Base-by-base conservation (phyloP, 139 green algal genomes). In the Coelastrella sp. region DNA sequence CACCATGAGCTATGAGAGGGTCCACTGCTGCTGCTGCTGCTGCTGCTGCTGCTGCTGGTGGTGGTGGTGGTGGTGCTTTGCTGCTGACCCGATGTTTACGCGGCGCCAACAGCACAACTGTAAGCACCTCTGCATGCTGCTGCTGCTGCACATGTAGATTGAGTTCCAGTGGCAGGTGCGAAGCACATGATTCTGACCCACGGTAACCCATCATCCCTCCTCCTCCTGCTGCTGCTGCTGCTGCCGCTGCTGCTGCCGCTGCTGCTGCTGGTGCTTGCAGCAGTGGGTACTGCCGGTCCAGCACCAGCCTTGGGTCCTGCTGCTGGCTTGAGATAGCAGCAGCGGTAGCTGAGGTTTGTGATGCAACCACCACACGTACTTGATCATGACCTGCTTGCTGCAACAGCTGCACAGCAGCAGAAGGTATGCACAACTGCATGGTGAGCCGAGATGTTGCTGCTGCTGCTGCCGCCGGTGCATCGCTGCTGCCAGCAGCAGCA, bases 31-130 rank as follows among this genome's bases (percentile, higher is more conserved):
- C 66, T 32, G 2, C 35, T 51, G 15, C 0, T 51, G 50, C 59
- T 67, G 25, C 62, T 71, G 62, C 62, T 71, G 23, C 62, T 71
- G 62, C 62, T 71, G 62, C 62, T 71, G 25, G 9, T 19, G 1
- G 34, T 6, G 25, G n/a, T 35, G 25, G n/a, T 45, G 62, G 5
- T n/a, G n/a, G n/a, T n/a, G n/a, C n/a, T n/a, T n/a, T n/a, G n/a
- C n/a, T n/a, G n/a, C n/a, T n/a, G n/a, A n/a, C n/a, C n/a, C n/a
- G n/a, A n/a, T n/a, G n/a, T n/a, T n/a, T n/a, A n/a, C n/a, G n/a
- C n/a, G n/a, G n/a, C 1, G 23, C 9, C 62, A 23, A 11, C 62
- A 41, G 62, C 62, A 41, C n/a, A 25, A 40, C 5, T 40, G 37
- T 32, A 25, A 23, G n/a, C 27, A 27, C 11, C 32, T 7, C 17